A percentile compares a stretch with the other conserved stretches of the same genome.
Conservation (phyloP, 257 asterid species). For the Ilex aquifolium region DNA sequence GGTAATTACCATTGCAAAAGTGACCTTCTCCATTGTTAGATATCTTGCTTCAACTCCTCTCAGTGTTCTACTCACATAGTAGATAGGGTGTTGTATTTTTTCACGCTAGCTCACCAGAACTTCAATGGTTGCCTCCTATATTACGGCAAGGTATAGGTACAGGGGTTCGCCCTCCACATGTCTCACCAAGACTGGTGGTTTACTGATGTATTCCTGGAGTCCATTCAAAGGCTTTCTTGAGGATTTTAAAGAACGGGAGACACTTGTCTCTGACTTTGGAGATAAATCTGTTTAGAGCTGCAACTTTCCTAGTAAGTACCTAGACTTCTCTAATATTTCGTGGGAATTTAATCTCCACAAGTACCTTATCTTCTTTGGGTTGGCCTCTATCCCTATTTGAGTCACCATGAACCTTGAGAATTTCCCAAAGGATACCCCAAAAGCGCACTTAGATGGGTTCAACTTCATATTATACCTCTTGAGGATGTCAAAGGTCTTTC, state of each 20-base stretch:
- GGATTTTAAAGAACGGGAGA: not conserved
- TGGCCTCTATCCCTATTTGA: not conserved
- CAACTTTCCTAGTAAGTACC: not conserved
- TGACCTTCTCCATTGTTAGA: not conserved
- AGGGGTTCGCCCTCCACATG: too few species aligned
- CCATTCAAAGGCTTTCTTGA: not conserved
- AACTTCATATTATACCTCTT: not conserved
- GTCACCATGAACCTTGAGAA: not conserved
- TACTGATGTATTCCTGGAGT: not conserved
- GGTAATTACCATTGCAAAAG: not conserved
- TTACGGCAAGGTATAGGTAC: too few species aligned
- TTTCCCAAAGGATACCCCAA: not conserved
- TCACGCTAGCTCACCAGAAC: too few species aligned
- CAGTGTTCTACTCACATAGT: not conserved
- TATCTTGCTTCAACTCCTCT: not conserved
- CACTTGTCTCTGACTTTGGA: not conserved
- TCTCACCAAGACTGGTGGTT: not conserved
- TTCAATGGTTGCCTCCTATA: too few species aligned
- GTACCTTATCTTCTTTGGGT: not conserved
- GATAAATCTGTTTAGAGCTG: not conserved
- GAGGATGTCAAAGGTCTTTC: not conserved
- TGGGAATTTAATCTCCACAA: not conserved
- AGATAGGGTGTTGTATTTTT: too few species aligned
- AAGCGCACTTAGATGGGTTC: not conserved
- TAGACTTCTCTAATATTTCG: not conserved